Evolutionary conservation across 73 alveolate species (phyloP), one percentile per base, ranked within the genome.

Genomic region (Stentor roeselii): DNA sequence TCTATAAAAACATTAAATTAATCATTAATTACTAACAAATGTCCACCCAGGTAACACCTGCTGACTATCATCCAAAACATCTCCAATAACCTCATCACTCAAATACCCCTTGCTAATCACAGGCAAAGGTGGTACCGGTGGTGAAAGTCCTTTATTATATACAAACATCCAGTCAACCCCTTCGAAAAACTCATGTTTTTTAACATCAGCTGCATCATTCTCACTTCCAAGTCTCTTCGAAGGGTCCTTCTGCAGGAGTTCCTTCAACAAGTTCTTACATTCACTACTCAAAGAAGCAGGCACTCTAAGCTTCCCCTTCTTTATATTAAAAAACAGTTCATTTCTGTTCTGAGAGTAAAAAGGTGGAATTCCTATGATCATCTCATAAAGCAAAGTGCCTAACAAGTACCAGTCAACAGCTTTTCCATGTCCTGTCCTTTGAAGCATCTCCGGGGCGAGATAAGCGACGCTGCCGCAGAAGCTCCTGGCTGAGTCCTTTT

Each of bases 401-500:
- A 95, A 86, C 50, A 94, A 86, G 84, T 95, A 95, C 99, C 99
- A 95, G 88, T 95, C 99, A 59, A 95, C 99, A 36, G 96, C 91
- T 90, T 95, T 95, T 38, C 98, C 98, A 90, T 95, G 99, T 0
- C 99, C 99, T 32, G 88, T 36, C 76, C 96, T 86, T 59, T 83
- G 78, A 32, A 95, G 83, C 94, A 95, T 95, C 87, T 95, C 99
- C 41, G 99, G 99, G 1, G 99, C 98, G 40, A 95, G 85, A 92
- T 95, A 95, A 32, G 99, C 99, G 15, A 95, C 91, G 0, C 95
- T 82, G 3, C 99, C 99, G 78, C 98, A 92, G 82, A 95, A 95
- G 76, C 96, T 87, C 82, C 87, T 93, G 0, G 97, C 95, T 0
- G 89, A 77, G 1, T 85, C 83, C 21, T 89, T 89, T 40, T 86